Conservation (phyloP, 73 alveolate species). For the Effrenium voratum region DNA sequence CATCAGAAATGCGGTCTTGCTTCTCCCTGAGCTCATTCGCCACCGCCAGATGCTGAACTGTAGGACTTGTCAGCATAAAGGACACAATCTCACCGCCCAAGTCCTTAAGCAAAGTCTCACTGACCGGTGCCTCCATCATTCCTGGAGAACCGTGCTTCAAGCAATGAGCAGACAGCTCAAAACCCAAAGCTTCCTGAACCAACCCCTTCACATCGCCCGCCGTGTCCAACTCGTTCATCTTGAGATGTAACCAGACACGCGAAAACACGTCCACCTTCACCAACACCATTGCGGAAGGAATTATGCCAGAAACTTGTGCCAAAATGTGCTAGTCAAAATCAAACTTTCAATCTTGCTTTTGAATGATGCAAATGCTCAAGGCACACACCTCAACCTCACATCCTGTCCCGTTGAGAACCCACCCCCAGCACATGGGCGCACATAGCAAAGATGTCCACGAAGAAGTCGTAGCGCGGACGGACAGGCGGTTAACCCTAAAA, state of each 20-base stretch:
- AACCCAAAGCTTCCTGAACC: not conserved
- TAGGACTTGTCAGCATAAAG: not conserved
- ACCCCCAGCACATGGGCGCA: too few species aligned
- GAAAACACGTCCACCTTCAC: slow-evolving; percentile 19
- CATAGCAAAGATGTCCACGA: too few species aligned
- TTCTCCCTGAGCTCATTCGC: slow-evolving; percentile 7
- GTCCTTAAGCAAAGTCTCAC: slow-evolving; percentile 7
- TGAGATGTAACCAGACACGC: not conserved
- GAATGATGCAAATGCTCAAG: not conserved
- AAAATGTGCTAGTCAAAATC: not conserved
- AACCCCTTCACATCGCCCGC: slow-evolving; percentile 31
- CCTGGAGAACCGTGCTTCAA: too few species aligned
- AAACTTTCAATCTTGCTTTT: not conserved
- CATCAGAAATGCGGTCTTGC: not conserved
- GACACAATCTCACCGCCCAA: slow-evolving; percentile 15
- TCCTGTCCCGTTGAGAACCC: too few species aligned
- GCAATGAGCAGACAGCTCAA: not conserved
- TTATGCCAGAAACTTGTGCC: not conserved
- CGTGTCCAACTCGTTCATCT: not conserved
- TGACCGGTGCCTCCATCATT: not conserved
- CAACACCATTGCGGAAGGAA: slow-evolving; percentile 3
- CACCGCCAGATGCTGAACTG: not conserved
- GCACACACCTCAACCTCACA: too few species aligned
- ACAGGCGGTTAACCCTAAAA: too few species aligned
- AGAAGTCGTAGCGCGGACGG: too few species aligned